These are phyloP conservation scores for Viola pubescens DNA, from an alignment of 441 rosid species.

Conservation along the genomic window DNA sequence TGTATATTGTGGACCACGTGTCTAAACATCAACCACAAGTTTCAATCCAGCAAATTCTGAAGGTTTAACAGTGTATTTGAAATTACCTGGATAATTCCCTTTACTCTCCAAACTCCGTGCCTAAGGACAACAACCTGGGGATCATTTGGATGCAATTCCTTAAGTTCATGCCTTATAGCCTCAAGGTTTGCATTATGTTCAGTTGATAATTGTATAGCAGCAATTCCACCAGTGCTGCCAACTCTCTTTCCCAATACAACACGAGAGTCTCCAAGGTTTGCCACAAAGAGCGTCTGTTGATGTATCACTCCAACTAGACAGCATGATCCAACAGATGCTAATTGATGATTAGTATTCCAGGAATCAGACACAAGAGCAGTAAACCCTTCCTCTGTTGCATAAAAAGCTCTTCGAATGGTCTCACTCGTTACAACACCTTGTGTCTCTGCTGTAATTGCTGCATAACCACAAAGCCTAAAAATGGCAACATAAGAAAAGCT, in stretches of 20 bases:
- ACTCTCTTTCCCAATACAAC: constrained; percentile 82
- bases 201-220: constrained; percentile 74
- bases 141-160: constrained; percentile 69
- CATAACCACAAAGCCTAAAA: constrained; percentile 79
- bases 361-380: constrained; percentile 54
- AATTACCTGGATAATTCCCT: constrained; percentile 78
- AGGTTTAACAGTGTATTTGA: constrained; percentile 10
- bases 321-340: constrained; percentile 79
- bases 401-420: constrained; percentile 64
- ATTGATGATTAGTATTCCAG: constrained; percentile 47
- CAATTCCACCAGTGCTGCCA: constrained; percentile 55
- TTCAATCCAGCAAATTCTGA: constrained; percentile 5
- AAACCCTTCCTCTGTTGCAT: constrained; percentile 70
- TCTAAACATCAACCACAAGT: constrained; percentile 8
- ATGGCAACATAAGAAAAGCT: constrained; percentile 54
- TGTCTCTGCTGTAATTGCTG: constrained; percentile 68
- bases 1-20: not conserved
- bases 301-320: constrained; percentile 77
- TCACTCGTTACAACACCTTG: constrained; percentile 61
- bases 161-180: constrained; percentile 71
- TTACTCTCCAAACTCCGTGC: constrained; percentile 91
- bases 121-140: constrained; percentile 66
- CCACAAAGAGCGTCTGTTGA: constrained; percentile 67
- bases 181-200: constrained; percentile 80
- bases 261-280: constrained; percentile 87